Conservation (phyloP, 2,329 filamentous ascomycete species). For the Aspergillus fumigatus region DNA sequence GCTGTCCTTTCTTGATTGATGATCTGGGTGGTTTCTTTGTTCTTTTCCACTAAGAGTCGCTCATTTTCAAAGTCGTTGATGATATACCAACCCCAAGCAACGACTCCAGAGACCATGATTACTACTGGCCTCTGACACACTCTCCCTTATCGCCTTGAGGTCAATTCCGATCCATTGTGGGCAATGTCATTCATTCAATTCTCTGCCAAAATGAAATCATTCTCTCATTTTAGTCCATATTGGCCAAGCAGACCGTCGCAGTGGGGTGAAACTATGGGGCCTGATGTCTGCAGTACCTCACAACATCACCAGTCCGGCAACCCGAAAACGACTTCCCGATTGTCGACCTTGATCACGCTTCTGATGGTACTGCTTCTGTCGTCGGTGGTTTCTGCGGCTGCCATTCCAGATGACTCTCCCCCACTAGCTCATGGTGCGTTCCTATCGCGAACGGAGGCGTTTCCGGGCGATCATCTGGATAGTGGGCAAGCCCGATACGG, state of each 20-base stretch:
- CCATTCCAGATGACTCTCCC: constrained; percentile 6
- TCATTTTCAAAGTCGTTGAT: background rate
- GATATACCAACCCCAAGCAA: background rate
- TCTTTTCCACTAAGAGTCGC: background rate
- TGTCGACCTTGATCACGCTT: background rate
- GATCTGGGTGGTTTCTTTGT: background rate
- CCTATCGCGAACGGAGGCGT: background rate
- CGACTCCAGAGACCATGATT: background rate
- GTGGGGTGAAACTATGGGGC: background rate
- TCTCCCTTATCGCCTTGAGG: background rate
- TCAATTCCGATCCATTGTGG: background rate
- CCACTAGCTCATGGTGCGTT: constrained; percentile 4
- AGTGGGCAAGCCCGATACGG: background rate
- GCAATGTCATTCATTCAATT: constrained; percentile 4
- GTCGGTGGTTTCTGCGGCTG: constrained; percentile 10
- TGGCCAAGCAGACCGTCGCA: background rate
- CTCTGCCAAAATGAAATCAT: background rate
- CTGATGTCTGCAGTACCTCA: background rate
- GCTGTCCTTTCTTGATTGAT: background rate
- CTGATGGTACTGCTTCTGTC: constrained; percentile 6
- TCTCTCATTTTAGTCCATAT: background rate
- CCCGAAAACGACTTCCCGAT: background rate
- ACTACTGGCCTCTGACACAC: background rate
- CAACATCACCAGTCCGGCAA: background rate
- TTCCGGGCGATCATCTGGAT: constrained; percentile 12